Percentiles rank a stretch among this genome's conserved stretches.
Conservation (phyloP, 805 yeast species). For the Candida insectalens region DNA sequence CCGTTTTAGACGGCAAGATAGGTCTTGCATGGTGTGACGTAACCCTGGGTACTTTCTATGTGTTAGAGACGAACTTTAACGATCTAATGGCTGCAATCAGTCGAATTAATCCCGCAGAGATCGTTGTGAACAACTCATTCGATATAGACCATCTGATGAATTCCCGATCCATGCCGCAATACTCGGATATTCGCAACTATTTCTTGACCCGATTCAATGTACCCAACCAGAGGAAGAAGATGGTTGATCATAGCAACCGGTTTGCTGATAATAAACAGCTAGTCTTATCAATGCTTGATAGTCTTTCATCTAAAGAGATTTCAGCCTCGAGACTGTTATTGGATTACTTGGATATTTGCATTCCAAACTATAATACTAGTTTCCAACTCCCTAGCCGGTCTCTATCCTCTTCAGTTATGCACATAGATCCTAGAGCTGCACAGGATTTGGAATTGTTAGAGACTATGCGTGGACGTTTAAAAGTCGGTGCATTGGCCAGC, state of each 20-base stretch:
- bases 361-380: slow-evolving; percentile 57
- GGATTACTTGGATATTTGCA: slow-evolving; percentile 60
- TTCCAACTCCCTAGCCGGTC: slow-evolving; percentile 61
- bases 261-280: slow-evolving; percentile 27
- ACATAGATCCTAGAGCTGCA: slow-evolving; percentile 72
- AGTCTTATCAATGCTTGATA: slow-evolving; percentile 18
- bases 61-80: slow-evolving; percentile 50
- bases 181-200: slow-evolving; percentile 50
- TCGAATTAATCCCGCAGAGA: slow-evolving; percentile 74
- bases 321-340: slow-evolving; percentile 55
- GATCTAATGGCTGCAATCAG: slow-evolving; percentile 64
- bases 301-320: slow-evolving; percentile 37
- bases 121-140: slow-evolving; percentile 45
- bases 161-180: slow-evolving; percentile 47
- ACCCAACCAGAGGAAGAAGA: slow-evolving; percentile 30
- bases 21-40: slow-evolving; percentile 88
- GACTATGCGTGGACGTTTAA: slow-evolving; percentile 46
- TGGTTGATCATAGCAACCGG: slow-evolving; percentile 27
- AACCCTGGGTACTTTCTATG: slow-evolving; percentile 69
- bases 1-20: slow-evolving; percentile 30
- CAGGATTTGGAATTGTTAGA: slow-evolving; percentile 64
- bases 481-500: slow-evolving; percentile 63
- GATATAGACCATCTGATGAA: slow-evolving; percentile 28
- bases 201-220: slow-evolving; percentile 44
- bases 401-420: slow-evolving; percentile 44